Evolutionary conservation across 192 early-diverging fungal species (phyloP).

Genomic region (Chytriomyces confervae): DNA sequence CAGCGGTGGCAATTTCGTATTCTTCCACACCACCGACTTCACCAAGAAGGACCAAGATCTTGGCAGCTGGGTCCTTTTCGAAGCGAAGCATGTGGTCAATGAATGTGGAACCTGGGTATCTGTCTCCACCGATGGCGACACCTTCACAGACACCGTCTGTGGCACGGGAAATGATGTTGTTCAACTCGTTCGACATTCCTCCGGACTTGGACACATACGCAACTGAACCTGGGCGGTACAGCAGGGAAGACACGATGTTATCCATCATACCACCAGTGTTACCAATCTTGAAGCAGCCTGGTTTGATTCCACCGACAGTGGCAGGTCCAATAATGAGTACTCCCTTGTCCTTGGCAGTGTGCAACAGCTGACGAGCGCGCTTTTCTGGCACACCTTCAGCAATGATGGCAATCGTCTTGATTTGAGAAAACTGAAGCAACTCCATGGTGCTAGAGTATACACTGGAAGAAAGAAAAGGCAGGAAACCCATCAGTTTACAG

Average conservation of each 20-base stretch:
- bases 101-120: constrained; percentile 98
- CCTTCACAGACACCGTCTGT: constrained; percentile 99
- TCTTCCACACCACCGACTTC: constrained; percentile 99
- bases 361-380: constrained; percentile 89
- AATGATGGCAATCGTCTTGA: constrained; percentile 96
- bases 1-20: constrained; percentile 91
- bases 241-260: constrained; percentile 97
- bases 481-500: background rate
- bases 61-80: constrained; percentile 89
- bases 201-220: constrained; percentile 99
- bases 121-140: constrained; percentile 97
- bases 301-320: constrained; percentile 99
- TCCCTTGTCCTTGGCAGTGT: constrained; percentile 75
- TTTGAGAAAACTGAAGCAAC: constrained; percentile 82
- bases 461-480: constrained; percentile 42
- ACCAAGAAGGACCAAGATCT: constrained; percentile 94
- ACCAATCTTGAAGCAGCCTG: constrained; percentile 99
- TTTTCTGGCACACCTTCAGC: constrained; percentile 99
- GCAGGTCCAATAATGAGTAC: constrained; percentile 96
- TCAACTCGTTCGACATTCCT: constrained; percentile 99
- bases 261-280: constrained; percentile 99
- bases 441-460: constrained; percentile 93
- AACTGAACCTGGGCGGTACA: constrained; percentile 95
- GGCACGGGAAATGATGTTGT: constrained; percentile 97
- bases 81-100: constrained; percentile 97